Evolutionary conservation across 73 alveolate species (phyloP).

Genomic region (Paramecium bursaria): DNA sequence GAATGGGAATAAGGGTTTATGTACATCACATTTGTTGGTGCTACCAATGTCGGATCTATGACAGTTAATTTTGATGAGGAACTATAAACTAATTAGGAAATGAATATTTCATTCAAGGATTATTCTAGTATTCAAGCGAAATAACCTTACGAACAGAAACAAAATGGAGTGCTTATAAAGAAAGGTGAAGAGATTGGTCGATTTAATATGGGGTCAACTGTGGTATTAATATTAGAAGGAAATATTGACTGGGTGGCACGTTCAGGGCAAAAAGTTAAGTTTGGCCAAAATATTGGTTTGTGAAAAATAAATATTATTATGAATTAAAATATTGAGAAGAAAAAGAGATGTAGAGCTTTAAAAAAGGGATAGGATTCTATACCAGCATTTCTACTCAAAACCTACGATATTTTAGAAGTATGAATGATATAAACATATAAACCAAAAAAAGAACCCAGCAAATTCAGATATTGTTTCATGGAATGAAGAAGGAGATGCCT

Average conservation of each 20-base stretch:
- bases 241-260: constrained; percentile 58
- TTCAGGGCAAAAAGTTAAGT: constrained; percentile 21
- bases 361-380: constrained; percentile 18
- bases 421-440: background rate
- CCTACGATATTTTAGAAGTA: constrained; percentile 52
- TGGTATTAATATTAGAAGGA: constrained; percentile 81
- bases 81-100: constrained; percentile 29
- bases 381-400: constrained; percentile 56
- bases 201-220: constrained; percentile 86
- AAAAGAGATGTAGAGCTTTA: constrained; percentile 38
- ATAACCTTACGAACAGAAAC: constrained; percentile 1
- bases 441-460: constrained; percentile 73
- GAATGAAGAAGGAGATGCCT: constrained; percentile 94
- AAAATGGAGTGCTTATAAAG: constrained; percentile 64
- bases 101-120: constrained; percentile 61
- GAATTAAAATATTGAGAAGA: background rate
- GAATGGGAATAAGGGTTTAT: constrained; percentile 86
- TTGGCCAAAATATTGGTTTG: constrained; percentile 41
- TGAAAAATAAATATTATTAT: too few relatives aligned
- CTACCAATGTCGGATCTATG: constrained; percentile 89
- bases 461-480: constrained; percentile 90
- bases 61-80: constrained; percentile 72
- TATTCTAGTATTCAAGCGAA: background rate
- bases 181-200: constrained; percentile 87
- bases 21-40: constrained; percentile 78